phyloP scores from a whole-genome alignment of 2,329 filamentous ascomycete genomes.

The Monilinia fructicola region DNA sequence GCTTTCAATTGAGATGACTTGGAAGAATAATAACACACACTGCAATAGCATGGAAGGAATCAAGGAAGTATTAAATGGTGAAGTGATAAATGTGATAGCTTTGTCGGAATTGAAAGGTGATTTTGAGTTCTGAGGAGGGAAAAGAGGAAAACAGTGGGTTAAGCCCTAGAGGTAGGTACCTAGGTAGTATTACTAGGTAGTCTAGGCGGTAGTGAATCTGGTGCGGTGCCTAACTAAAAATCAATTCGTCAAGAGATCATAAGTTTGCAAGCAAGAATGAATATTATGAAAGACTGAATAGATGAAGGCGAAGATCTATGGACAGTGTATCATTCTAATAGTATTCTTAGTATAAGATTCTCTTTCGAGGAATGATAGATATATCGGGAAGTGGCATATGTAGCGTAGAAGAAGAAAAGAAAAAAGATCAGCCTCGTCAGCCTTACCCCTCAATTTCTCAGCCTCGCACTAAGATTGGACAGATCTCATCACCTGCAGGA shows the following conservation, averaged over 20 bases:
- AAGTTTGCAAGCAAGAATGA: conserved; percentile 10
- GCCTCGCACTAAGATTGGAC: background rate
- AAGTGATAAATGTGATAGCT: background rate
- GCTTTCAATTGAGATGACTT: background rate
- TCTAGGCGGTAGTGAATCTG: background rate
- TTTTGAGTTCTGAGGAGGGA: background rate
- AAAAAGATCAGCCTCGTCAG: background rate
- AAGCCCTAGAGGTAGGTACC: no score
- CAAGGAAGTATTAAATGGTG: background rate
- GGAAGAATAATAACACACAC: background rate
- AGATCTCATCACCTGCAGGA: conserved; percentile 1
- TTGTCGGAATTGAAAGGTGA: background rate
- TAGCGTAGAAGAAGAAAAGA: background rate
- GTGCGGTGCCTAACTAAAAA: background rate
- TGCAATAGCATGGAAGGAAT: background rate
- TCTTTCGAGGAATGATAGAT: background rate
- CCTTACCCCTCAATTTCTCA: background rate
- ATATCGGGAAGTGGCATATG: background rate
- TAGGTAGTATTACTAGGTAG: background rate
- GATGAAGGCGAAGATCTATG: background rate
- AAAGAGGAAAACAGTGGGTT: no score
- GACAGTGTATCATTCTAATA: background rate
- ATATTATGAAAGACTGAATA: background rate
- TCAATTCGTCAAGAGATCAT: background rate
- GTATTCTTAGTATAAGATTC: background rate